Evolutionary conservation across 345 rosid species (phyloP).

Genomic region (Carallia brachiata): DNA sequence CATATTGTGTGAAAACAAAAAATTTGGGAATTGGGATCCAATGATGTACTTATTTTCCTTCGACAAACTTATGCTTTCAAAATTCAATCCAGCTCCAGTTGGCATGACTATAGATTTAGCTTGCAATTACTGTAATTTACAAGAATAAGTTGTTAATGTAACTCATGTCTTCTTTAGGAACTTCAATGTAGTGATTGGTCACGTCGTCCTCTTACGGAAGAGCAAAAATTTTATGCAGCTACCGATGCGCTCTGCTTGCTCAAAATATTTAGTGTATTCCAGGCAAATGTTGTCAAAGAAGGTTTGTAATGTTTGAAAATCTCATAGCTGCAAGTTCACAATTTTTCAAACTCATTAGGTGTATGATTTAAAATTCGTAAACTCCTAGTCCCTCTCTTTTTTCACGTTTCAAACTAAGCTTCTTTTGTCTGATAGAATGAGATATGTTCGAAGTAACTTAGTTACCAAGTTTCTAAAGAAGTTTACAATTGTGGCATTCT

Average conservation of each 20-base stretch:
- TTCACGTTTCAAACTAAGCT: no score
- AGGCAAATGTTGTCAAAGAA: conserved; percentile 46
- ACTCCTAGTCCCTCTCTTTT: no score
- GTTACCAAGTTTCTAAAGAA: no score
- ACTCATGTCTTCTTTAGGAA: conserved; percentile 55
- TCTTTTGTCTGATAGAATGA: no score
- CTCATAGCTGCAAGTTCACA: not conserved
- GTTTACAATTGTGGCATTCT: no score
- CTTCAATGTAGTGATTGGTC: conserved; percentile 99
- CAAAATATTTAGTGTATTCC: conserved; percentile 56
- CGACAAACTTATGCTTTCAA: no score
- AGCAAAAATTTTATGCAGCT: conserved; percentile 84
- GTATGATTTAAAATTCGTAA: not conserved
- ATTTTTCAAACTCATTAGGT: not conserved
- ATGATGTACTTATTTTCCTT: no score
- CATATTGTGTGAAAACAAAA: not conserved
- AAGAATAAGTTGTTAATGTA: conserved; percentile 26
- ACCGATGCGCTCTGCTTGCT: conserved; percentile 88
- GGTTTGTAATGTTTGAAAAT: conserved; percentile 39
- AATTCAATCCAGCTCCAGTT: not conserved
- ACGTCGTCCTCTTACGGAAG: conserved; percentile 86
- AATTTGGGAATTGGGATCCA: no score
- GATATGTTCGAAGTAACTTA: no score
- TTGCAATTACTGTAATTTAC: conserved; percentile 17
- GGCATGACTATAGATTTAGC: conserved; percentile 15